Percentiles rank a stretch among this genome's conserved stretches.
phyloP scores from a whole-genome alignment of 169 alveolate genomes.

The Prorocentrum cordatum region DNA sequence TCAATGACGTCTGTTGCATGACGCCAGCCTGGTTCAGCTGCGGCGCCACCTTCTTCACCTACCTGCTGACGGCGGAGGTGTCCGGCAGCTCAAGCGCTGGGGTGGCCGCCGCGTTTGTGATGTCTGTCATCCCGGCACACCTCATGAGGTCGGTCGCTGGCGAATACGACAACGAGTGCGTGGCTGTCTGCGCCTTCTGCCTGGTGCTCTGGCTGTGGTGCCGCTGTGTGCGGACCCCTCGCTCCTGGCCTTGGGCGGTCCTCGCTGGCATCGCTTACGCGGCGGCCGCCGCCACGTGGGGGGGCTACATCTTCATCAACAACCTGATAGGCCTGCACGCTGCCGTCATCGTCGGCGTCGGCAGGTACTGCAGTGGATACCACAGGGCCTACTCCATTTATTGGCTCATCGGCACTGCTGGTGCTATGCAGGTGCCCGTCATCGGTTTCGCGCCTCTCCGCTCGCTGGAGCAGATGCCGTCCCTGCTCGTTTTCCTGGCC shows the following conservation, averaged over 20 bases:
- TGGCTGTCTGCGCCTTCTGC: no score
- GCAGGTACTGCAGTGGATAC: conserved; percentile 15
- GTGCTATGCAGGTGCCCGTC: conserved; percentile 47
- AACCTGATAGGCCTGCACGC: conserved; percentile 57
- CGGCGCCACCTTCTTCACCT: not conserved
- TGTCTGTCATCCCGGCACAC: no score
- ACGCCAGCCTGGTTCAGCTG: conserved; percentile 50
- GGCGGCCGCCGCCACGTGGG: conserved; percentile 71
- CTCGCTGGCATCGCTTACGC: no score
- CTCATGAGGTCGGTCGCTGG: no score
- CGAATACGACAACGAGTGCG: no score
- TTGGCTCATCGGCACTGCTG: conserved; percentile 20
- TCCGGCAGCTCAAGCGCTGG: not conserved
- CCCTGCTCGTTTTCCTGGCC: not conserved
- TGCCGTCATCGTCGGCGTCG: conserved; percentile 43
- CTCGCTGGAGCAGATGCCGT: conserved; percentile 22
- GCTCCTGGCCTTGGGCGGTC: conserved; percentile 42
- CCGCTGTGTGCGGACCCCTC: conserved; percentile 22
- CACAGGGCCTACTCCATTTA: conserved; percentile 50
- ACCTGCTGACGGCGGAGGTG: not conserved
- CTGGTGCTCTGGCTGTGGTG: no score
- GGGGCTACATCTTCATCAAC: conserved; percentile 68
- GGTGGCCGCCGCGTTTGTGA: not conserved
- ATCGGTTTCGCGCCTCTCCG: conserved; percentile 8
- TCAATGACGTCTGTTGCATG: conserved; percentile 20